A percentile compares a stretch with the other conserved stretches of the same genome.
Conservation (phyloP, 345 rosid species). For the Eucalyptus cloeziana region DNA sequence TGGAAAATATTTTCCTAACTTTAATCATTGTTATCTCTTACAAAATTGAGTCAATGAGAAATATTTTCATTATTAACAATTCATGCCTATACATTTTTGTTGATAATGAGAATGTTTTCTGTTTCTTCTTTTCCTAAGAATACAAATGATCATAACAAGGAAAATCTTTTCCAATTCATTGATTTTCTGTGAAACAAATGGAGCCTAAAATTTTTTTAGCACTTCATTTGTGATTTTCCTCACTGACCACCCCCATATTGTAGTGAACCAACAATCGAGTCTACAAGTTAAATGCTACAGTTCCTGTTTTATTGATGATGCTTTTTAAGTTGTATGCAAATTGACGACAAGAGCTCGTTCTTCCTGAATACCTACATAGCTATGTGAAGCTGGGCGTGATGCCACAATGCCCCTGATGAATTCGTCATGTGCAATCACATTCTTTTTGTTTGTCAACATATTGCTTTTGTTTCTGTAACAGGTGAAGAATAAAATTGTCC, state of each 20-base stretch:
- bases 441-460: not conserved
- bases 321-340: not conserved
- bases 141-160: not conserved
- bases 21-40: not conserved
- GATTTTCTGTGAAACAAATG: not conserved
- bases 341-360: not conserved
- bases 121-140: not conserved
- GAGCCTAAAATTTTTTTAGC: not conserved
- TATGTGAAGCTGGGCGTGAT: not conserved
- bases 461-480: constrained; percentile 4
- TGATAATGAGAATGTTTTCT: not conserved
- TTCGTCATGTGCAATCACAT: not conserved
- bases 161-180: not conserved
- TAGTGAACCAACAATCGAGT: not conserved
- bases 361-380: not conserved
- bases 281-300: not conserved
- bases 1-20: not conserved
- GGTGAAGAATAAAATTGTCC: constrained; percentile 88
- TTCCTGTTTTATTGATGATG: not conserved
- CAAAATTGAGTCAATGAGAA: not conserved
- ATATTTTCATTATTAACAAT: not conserved
- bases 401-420: not conserved
- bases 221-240: not conserved
- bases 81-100: not conserved
- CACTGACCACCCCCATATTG: not conserved